phyloP scores from a whole-genome alignment of 768 basidiomycete species.

The Rhodosporidiobolus odoratus region DNA sequence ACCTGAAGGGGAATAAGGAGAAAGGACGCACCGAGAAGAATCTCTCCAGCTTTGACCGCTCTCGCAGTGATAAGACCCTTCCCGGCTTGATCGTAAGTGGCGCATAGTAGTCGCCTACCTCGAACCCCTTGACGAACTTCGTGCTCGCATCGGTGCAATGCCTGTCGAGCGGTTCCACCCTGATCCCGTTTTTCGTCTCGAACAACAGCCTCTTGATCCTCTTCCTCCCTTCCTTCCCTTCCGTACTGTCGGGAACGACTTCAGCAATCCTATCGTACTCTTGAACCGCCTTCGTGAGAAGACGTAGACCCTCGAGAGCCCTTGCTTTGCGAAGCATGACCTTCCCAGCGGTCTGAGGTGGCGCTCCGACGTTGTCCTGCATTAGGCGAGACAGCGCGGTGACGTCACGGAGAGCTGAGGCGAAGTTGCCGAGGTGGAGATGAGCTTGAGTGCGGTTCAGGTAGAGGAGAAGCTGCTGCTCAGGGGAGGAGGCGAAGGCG shows the following conservation, averaged over 20 bases:
- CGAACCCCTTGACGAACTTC: not conserved
- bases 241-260: not conserved
- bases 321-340: conserved; percentile 51
- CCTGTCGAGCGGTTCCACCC: not conserved
- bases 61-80: conserved; percentile 5
- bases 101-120: not conserved
- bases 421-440: conserved; percentile 8
- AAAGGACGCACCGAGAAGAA: conserved; percentile 15
- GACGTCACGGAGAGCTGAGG: conserved; percentile 4
- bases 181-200: conserved; percentile 1
- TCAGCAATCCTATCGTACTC: not conserved
- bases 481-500: not conserved
- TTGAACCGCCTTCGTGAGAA: not conserved
- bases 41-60: conserved; percentile 1
- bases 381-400: not conserved
- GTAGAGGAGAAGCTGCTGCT: not conserved
- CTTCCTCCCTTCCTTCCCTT: not conserved
- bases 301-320: not conserved
- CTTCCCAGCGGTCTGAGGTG: conserved; percentile 57
- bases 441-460: conserved; percentile 17
- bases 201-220: not conserved
- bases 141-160: not conserved
- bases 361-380: not conserved
- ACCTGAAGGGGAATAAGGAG: not conserved
- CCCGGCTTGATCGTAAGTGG: not conserved